Conservation (phyloP, 306 rosid genomes). For the Quercus variabilis region DNA sequence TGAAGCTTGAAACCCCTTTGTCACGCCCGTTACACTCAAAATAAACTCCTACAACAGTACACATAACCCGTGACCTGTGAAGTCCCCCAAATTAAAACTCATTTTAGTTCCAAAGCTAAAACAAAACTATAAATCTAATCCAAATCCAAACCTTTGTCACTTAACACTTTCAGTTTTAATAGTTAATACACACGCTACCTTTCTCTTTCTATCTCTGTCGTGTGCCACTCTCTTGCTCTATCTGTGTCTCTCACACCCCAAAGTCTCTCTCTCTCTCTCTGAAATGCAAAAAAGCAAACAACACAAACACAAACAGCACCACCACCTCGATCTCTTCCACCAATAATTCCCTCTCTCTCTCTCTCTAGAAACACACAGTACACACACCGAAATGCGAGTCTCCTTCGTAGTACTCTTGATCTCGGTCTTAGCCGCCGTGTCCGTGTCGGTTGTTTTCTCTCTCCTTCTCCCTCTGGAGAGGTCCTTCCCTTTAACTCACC, state of each 20-base stretch:
- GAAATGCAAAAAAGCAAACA: conserved; percentile 41
- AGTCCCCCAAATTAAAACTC: too few relatives aligned
- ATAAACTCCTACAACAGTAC: too few relatives aligned
- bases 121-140: too few relatives aligned
- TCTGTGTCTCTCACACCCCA: conserved; percentile 8
- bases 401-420: conserved; percentile 18
- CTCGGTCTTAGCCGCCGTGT: conserved; percentile 18
- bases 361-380: neutral
- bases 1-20: too few relatives aligned
- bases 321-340: conserved; percentile 26
- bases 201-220: neutral
- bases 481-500: conserved; percentile 44
- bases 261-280: neutral
- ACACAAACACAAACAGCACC: neutral
- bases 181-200: neutral
- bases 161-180: neutral
- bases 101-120: too few relatives aligned
- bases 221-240: neutral
- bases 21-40: too few relatives aligned
- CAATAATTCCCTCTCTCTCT: conserved; percentile 3
- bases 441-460: conserved; percentile 39
- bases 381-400: conserved; percentile 43
- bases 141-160: too few relatives aligned
- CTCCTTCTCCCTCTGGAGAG: conserved; percentile 60
- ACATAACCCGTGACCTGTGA: too few relatives aligned